These are phyloP conservation scores for Geotrichum restrictum DNA, from an alignment of 1,139 yeast species.

Conservation along the genomic window DNA sequence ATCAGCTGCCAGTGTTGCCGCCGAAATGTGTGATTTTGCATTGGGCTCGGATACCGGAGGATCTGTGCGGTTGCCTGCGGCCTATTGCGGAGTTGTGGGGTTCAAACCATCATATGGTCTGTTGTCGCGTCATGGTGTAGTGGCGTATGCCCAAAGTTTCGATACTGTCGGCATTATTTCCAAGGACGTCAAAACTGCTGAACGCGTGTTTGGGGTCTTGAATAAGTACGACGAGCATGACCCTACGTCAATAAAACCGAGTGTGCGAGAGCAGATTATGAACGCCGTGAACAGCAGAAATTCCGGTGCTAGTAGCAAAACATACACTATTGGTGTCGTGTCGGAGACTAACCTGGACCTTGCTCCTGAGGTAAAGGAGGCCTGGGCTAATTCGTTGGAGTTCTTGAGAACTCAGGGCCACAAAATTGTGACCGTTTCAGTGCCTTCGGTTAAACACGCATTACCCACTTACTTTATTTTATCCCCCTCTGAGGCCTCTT, in stretches of 20 bases:
- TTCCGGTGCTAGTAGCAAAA: slow-evolving; percentile 19
- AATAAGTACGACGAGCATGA: slow-evolving; percentile 67
- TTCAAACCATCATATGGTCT: slow-evolving; percentile 93
- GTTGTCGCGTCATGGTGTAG: slow-evolving; percentile 84
- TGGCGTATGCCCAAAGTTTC: slow-evolving; percentile 87
- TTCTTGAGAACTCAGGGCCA: slow-evolving; percentile 50
- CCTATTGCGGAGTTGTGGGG: slow-evolving; percentile 78
- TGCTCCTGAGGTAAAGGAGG: slow-evolving; percentile 44
- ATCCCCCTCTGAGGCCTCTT: slow-evolving; percentile 91
- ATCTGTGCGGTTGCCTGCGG: slow-evolving; percentile 85
- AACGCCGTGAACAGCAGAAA: slow-evolving; percentile 20
- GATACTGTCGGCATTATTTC: slow-evolving; percentile 90
- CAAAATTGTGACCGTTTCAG: slow-evolving; percentile 55
- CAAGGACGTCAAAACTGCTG: slow-evolving; percentile 44
- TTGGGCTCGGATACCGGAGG: slow-evolving; percentile 98
- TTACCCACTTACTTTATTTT: slow-evolving; percentile 84
- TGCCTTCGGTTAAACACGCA: slow-evolving; percentile 64
- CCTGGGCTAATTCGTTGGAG: slow-evolving; percentile 48
- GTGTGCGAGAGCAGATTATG: slow-evolving; percentile 28
- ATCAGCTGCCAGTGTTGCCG: slow-evolving; percentile 85
- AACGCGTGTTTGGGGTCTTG: slow-evolving; percentile 51
- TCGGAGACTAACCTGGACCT: slow-evolving; percentile 61
- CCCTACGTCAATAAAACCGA: slow-evolving; percentile 62
- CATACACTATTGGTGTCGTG: slow-evolving; percentile 64
- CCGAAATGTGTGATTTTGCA: slow-evolving; percentile 59